Conservation (phyloP, 2,329 filamentous ascomycete species). For the Emmonsiellopsis sp. region DNA sequence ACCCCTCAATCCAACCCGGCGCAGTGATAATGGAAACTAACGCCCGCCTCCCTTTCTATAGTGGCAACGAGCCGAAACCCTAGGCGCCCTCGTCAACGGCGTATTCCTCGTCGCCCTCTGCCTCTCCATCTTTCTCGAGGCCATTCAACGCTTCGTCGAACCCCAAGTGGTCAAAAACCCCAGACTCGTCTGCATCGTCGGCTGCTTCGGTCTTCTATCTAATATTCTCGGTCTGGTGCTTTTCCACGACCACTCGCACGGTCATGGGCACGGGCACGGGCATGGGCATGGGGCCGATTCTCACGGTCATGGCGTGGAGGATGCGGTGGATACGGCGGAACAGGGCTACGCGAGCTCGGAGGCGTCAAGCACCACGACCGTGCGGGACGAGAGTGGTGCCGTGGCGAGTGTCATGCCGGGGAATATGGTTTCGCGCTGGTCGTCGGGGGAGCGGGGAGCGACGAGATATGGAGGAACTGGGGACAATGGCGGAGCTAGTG, state of each 20-base stretch:
- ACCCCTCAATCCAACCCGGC: not conserved
- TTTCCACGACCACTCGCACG: slow-evolving; percentile 87
- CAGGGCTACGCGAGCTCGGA: slow-evolving; percentile 34
- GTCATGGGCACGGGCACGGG: slow-evolving; percentile 55
- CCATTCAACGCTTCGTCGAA: slow-evolving; percentile 83
- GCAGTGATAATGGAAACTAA: slow-evolving; percentile 14
- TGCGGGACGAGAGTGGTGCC: slow-evolving; percentile 51
- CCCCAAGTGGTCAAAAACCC: slow-evolving; percentile 81
- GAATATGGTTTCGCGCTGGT: slow-evolving; percentile 30
- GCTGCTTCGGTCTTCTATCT: slow-evolving; percentile 72
- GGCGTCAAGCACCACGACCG: slow-evolving; percentile 22
- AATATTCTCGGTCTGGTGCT: slow-evolving; percentile 85
- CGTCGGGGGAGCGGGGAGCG: not conserved
- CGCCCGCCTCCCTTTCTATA: slow-evolving; percentile 25
- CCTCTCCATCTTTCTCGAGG: slow-evolving; percentile 92
- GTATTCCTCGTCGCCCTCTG: slow-evolving; percentile 96
- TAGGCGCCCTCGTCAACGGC: slow-evolving; percentile 93
- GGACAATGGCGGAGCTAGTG: slow-evolving; percentile 5
- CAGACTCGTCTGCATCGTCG: slow-evolving; percentile 79
- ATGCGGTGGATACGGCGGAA: slow-evolving; percentile 28
- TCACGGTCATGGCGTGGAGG: slow-evolving; percentile 45
- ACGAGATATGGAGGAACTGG: slow-evolving; percentile 15
- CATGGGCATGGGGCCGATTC: slow-evolving; percentile 37
- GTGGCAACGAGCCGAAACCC: slow-evolving; percentile 95
- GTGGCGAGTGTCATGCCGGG: slow-evolving; percentile 56